These are phyloP conservation scores for Gastrolobium villosum DNA, from an alignment of 306 rosid genomes.

Conservation along the genomic window DNA sequence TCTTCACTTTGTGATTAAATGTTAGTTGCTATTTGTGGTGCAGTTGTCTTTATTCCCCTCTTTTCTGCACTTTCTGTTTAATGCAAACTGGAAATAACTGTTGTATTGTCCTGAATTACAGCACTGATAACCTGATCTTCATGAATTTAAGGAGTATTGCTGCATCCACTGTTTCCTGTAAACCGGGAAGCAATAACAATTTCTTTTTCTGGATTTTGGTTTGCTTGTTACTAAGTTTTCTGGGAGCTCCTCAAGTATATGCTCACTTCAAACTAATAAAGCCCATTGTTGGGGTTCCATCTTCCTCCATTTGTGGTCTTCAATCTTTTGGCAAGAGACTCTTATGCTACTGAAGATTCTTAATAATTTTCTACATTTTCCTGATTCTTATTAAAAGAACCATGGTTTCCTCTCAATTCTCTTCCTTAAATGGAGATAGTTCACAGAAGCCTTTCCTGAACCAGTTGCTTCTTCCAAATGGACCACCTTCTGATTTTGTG, in stretches of 20 bases:
- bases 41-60: background rate
- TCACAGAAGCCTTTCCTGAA: conserved; percentile 57
- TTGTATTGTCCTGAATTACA: conserved; percentile 49
- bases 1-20: background rate
- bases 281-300: conserved; percentile 61
- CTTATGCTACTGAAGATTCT: conserved; percentile 40
- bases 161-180: conserved; percentile 81
- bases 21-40: background rate
- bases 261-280: conserved; percentile 57
- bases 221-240: conserved; percentile 71
- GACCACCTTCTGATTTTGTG: conserved; percentile 49
- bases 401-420: conserved; percentile 75
- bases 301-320: conserved; percentile 43
- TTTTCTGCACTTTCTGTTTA: background rate
- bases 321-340: conserved; percentile 44
- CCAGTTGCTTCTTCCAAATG: conserved; percentile 56
- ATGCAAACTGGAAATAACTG: conserved; percentile 33
- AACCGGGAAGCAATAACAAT: conserved; percentile 76
- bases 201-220: conserved; percentile 75
- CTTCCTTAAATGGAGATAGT: conserved; percentile 54
- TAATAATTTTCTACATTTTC: conserved; percentile 21
- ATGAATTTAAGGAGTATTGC: conserved; percentile 72
- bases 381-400: conserved; percentile 32
- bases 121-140: conserved; percentile 67
- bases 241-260: conserved; percentile 62